Evolutionary conservation across 352 stramenopile species (phyloP), one percentile per base, ranked within the genome.

Genomic region (Phytopythium oedochilum): DNA sequence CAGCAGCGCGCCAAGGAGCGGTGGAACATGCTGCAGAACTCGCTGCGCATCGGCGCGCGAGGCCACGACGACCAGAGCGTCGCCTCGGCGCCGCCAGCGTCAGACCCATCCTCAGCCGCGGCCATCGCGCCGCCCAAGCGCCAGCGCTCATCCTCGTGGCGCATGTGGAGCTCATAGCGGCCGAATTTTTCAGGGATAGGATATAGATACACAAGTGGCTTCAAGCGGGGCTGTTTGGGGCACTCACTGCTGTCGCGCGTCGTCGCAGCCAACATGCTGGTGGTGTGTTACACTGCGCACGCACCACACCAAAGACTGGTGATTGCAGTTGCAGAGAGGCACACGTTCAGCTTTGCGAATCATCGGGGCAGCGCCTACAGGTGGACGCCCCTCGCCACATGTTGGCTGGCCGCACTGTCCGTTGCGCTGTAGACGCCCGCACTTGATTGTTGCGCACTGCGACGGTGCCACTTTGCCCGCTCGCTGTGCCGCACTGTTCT

Each of bases 141-240:
- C 40, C 54, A 53, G 68, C 68, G 25, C 55, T 57, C 68, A 22
- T 60, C 64, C 10, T 73, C 64, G 28, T 76, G 68, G 68, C 71
- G 71, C 49, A 53, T 76, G 31, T 76, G 68, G 68, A 71, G 55
- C 29, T 42, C 40, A 0, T 47, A 42, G 10, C 35, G 35, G 18
- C 15, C 35, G 17, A 32, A 9, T 5, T 9, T 5, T 10, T 9
- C 9, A 10, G 29, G 29, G 5, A 32, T 32, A 9, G 29, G 29
- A 32, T 32, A 32, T 9, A 5, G 29, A 32, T 10, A 32, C 9
- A 9, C 29, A 32, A 32, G 18, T 42, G 34, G 34, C 14, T 39
- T 14, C n/a, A 39, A 14, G 2, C 34, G 9, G n/a, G n/a, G n/a
- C n/a, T n/a, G n/a, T n/a, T n/a, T n/a, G n/a, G n/a, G n/a, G n/a